phyloP scores from a whole-genome alignment of 768 basidiomycete genomes.

The Baorangia bicolor region DNA sequence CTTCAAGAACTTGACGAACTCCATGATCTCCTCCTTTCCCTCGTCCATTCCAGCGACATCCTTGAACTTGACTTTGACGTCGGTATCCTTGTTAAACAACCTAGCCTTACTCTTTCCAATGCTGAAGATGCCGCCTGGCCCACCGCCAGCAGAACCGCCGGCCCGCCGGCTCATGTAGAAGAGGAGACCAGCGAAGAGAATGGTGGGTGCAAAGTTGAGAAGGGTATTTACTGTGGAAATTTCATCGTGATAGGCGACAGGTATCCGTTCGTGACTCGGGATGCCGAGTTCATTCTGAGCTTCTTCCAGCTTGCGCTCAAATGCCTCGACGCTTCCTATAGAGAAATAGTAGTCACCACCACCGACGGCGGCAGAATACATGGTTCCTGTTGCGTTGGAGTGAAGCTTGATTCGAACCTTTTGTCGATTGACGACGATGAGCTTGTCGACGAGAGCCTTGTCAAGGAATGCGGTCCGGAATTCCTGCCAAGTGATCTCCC shows the following conservation, averaged over 20 bases:
- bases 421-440: conserved; percentile 86
- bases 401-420: conserved; percentile 92
- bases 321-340: conserved; percentile 95
- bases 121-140: conserved; percentile 90
- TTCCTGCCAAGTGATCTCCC: conserved; percentile 99
- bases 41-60: conserved; percentile 99
- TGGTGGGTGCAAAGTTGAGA: conserved; percentile 92
- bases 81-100: conserved; percentile 96
- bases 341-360: conserved; percentile 87
- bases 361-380: conserved; percentile 61
- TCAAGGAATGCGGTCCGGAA: conserved; percentile 97
- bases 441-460: conserved; percentile 92
- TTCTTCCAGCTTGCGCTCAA: conserved; percentile 93
- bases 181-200: conserved; percentile 86
- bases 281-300: conserved; percentile 92
- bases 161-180: conserved; percentile 84
- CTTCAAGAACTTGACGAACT: conserved; percentile 98
- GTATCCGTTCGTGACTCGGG: conserved; percentile 89
- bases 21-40: conserved; percentile 99
- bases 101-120: conserved; percentile 95
- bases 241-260: conserved; percentile 96
- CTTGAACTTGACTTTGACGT: conserved; percentile 89
- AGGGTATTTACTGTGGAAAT: conserved; percentile 79
- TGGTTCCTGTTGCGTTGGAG: conserved; percentile 78
- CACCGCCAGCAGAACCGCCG: conserved; percentile 53